Percentiles rank a stretch among this genome's conserved stretches.
phyloP scores from a whole-genome alignment of 2,329 filamentous ascomycete genomes.

The Fusarium sp. region DNA sequence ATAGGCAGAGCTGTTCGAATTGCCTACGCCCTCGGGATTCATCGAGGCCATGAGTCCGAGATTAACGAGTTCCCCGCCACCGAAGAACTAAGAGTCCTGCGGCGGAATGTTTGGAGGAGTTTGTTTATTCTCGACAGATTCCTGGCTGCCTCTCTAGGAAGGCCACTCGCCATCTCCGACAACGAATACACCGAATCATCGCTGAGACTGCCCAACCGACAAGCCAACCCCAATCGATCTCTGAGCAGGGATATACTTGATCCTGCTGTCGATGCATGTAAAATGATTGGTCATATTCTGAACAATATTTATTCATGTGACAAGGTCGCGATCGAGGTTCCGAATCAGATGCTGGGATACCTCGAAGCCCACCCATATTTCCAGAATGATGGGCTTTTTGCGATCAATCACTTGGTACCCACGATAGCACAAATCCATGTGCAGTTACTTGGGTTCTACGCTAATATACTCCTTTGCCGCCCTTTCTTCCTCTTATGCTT shows the following conservation, averaged over 20 bases:
- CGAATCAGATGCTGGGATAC: conserved; percentile 63
- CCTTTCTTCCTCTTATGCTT: conserved; percentile 72
- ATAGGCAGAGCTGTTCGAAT: conserved; percentile 72
- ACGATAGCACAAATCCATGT: conserved; percentile 71
- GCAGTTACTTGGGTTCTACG: conserved; percentile 71
- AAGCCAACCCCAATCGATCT: conserved; percentile 14
- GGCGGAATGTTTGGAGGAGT: conserved; percentile 72
- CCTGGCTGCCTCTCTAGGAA: conserved; percentile 70
- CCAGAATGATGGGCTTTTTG: conserved; percentile 52
- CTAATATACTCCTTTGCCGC: conserved; percentile 70
- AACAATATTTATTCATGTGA: conserved; percentile 69
- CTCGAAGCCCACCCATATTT: conserved; percentile 57
- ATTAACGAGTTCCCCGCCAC: conserved; percentile 57
- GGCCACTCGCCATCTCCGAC: conserved; percentile 70
- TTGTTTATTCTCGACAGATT: conserved; percentile 74
- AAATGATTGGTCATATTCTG: conserved; percentile 67
- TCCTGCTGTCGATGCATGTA: conserved; percentile 67
- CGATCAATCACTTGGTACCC: conserved; percentile 47
- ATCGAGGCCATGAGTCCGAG: conserved; percentile 67
- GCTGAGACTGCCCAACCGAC: conserved; percentile 49
- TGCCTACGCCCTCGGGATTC: conserved; percentile 70
- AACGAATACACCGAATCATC: conserved; percentile 68
- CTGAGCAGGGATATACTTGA: conserved; percentile 55
- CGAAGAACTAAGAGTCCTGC: conserved; percentile 56
- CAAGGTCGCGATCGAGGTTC: conserved; percentile 67